phyloP scores from a whole-genome alignment of 2,329 filamentous ascomycete genomes.

The Moelleriella libera region DNA sequence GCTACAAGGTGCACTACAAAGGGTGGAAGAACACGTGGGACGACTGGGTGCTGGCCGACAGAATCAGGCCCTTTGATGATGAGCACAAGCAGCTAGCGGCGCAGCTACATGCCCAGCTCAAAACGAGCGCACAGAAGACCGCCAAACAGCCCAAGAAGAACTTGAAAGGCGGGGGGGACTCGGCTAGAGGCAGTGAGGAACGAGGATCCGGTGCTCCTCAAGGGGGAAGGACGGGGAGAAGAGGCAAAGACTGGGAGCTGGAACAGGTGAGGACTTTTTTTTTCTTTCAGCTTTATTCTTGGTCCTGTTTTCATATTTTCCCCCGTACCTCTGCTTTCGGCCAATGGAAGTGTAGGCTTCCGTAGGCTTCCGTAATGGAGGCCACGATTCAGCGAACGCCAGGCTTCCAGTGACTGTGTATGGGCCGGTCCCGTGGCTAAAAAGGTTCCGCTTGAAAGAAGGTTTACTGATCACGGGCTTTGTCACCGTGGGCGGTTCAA shows the following conservation, averaged over 20 bases:
- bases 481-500: no score
- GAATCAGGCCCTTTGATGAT: constrained; percentile 84
- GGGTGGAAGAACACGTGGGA: constrained; percentile 99
- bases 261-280: constrained; percentile 49
- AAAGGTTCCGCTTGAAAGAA: no score
- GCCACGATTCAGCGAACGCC: no score
- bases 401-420: no score
- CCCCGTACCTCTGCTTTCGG: neutral
- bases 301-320: neutral
- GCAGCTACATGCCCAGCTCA: constrained; percentile 57
- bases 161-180: constrained; percentile 25
- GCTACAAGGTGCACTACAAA: constrained; percentile 96
- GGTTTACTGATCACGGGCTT: no score
- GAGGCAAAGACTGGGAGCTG: constrained; percentile 67
- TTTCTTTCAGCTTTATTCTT: constrained; percentile 4
- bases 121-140: constrained; percentile 37
- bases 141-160: constrained; percentile 40
- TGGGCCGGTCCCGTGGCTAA: no score
- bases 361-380: no score
- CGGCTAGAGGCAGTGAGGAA: constrained; percentile 63
- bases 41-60: constrained; percentile 91
- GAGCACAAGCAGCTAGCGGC: constrained; percentile 85
- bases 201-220: constrained; percentile 47
- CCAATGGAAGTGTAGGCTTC: no score
- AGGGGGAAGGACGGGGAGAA: constrained; percentile 54